Percentiles rank a stretch among this genome's conserved stretches.
phyloP scores from a whole-genome alignment of 139 green algal genomes.

The Mesotaenium endlicherianum region DNA sequence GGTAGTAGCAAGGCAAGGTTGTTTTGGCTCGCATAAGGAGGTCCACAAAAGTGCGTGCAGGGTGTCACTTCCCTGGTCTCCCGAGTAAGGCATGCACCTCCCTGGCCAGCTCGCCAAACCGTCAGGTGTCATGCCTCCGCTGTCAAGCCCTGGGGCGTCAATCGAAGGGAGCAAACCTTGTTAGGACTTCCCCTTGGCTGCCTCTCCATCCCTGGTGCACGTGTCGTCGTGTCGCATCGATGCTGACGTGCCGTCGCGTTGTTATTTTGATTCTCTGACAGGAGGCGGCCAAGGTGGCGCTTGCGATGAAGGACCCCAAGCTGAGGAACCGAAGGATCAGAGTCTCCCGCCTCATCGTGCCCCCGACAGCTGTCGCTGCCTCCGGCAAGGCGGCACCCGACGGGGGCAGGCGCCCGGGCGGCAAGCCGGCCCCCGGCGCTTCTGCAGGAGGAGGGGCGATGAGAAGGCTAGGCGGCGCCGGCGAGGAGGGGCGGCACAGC shows the following conservation, averaged over 20 bases:
- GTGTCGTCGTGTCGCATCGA: background rate
- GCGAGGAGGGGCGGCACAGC: background rate
- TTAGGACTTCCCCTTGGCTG: background rate
- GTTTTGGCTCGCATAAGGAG: background rate
- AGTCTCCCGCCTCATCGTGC: background rate
- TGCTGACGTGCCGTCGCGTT: background rate
- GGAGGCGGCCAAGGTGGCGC: background rate
- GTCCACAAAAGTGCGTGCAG: background rate
- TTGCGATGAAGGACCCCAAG: background rate
- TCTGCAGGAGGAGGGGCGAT: background rate
- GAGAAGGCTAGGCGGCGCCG: background rate
- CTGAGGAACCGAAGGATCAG: background rate
- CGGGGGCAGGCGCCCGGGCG: background rate
- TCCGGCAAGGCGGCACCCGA: background rate
- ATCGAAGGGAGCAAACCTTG: background rate
- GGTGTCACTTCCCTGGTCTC: background rate
- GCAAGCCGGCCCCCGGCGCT: background rate
- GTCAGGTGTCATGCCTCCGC: no score
- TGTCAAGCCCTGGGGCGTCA: no score
- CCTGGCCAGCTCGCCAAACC: no score
- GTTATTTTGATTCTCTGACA: background rate
- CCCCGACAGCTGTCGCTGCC: background rate
- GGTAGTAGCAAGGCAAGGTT: background rate
- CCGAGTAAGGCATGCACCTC: background rate
- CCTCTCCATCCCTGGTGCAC: background rate